phyloP scores from a whole-genome alignment of 2,329 filamentous ascomycete species.

The Pestalotiopsis sp. region DNA sequence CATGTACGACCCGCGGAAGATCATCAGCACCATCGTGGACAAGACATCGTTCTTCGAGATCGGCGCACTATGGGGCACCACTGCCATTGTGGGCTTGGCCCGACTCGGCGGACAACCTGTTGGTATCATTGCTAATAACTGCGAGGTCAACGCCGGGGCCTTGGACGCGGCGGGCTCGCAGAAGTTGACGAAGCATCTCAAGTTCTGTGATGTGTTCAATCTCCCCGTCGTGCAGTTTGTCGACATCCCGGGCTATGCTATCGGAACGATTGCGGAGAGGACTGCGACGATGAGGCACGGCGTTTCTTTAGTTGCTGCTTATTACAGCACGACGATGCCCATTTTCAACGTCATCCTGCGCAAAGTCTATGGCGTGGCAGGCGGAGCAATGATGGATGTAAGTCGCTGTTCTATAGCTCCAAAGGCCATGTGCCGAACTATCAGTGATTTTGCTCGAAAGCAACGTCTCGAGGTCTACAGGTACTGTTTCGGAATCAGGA shows the following conservation, averaged over 20 bases:
- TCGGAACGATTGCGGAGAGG: slow-evolving; percentile 64
- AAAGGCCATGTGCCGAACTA: neutral
- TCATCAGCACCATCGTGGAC: slow-evolving; percentile 62
- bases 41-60: slow-evolving; percentile 64
- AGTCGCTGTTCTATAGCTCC: neutral
- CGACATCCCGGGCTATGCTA: slow-evolving; percentile 64
- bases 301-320: slow-evolving; percentile 61
- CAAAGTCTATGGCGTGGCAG: slow-evolving; percentile 65
- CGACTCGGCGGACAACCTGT: slow-evolving; percentile 58
- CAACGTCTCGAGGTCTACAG: neutral
- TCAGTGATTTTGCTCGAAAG: neutral
- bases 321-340: slow-evolving; percentile 64
- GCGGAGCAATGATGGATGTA: slow-evolving; percentile 62
- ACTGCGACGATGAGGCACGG: slow-evolving; percentile 68
- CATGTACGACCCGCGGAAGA: slow-evolving; percentile 61
- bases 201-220: slow-evolving; percentile 68
- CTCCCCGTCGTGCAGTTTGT: slow-evolving; percentile 66
- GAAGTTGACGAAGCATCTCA: slow-evolving; percentile 62
- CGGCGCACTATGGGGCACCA: slow-evolving; percentile 63
- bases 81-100: slow-evolving; percentile 62
- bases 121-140: slow-evolving; percentile 62
- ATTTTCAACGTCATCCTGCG: slow-evolving; percentile 66
- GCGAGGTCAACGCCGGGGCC: slow-evolving; percentile 63
- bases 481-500: neutral
- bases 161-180: slow-evolving; percentile 63